Base-by-base conservation (phyloP, 129 eudicot genomes). In the Flaveria trinervia region DNA sequence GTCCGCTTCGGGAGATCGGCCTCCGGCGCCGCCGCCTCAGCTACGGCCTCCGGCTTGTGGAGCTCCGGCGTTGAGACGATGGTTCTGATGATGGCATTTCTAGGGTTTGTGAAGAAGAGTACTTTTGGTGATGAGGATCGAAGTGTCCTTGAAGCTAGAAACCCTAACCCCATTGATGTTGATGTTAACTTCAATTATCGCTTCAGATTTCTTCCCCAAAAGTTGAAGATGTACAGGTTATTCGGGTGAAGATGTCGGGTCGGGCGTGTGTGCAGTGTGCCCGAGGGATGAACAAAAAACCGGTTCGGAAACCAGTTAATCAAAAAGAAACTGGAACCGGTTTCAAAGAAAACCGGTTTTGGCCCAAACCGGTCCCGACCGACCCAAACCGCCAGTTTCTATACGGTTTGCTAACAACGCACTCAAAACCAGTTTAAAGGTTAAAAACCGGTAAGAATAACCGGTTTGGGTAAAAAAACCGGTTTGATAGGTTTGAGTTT, bases 11-110 rank as follows among this genome's bases (percentile, higher is more conserved):
- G 97, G 20, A 85, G 96, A 82, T 83, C 96, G 13, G 90, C 88
- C 15, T 77, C 81, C 1, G 50, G 50, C 13, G 85, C 15, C 2
- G 78, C 26, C 0, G 76, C 46, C 9, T 71, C 86, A 2, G 87
- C 75, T 8, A 79, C 93, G 39, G 96, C 82, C 28, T 86, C 88
- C 30, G 96, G 81, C 61, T 79, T 84, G 39, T 89, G 81, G 50
- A 91, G 96, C 65, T 89, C 93, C 3, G 92, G 86, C 1, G 98
- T 93, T 77, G 97, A 79, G 67, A 86, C 85, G 74, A 91, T 84
- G 70, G 93, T 54, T 16, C 97, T 64, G 85, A 81, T 39, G 59
- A 79, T 33, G 70, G 33, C 3, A n/a, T 49, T 61, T 62, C 59
- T 79, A 15, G 82, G 72, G 52, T 64, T 7, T 13, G 84, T 66